Evolutionary conservation across 2,329 filamentous ascomycete genomes (phyloP), one percentile per base, ranked within the genome.

Genomic region (Drechslerella coelobrocha): DNA sequence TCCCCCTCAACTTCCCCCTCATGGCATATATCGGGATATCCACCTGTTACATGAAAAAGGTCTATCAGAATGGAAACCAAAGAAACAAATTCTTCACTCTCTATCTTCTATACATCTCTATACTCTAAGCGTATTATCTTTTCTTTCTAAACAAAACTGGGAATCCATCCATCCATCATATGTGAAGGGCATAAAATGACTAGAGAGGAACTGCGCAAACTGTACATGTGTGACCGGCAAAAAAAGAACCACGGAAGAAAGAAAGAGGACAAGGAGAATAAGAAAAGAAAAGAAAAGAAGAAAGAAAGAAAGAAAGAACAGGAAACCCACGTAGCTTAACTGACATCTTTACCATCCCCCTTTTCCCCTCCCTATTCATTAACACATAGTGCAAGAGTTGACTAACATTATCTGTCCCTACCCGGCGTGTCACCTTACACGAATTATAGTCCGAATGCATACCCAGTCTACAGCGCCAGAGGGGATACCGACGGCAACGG

Each of bases 1-100:
- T 14, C 43, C 23, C 43, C 23, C 48, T 27, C n/a, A 27, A 53
- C 51, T n/a, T 39, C 45, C 56, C 63, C 59, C 45, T 69, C 63
- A 61, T 69, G 57, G 63, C 57, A 69, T 69, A 69, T 69, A 69
- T 69, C 62, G 43, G 60, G 62, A 60, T 60, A 54, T 66, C 52
- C 61, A 60, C 50, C 57, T 61, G 31, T 61, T 69, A 69, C 63
- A 68, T 68, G 63, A 69, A 68, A 61, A 48, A 10, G 63, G 63
- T 69, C 61, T 69, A 69, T 69, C 63, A 69, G 63, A 69, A 69
- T 69, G 63, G 54, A 69, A 61, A 69, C 62, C 34, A 39, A 39
- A 10, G n/a, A 39, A 14, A 39, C 34, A 7, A 21, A 48, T 10
- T 48, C 43, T 61, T 69, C 63, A 43, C 63, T 69, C 57, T 69